phyloP scores from a whole-genome alignment of 1,284 basidiomycete species.

The Neotropicomus parvogracilis region DNA sequence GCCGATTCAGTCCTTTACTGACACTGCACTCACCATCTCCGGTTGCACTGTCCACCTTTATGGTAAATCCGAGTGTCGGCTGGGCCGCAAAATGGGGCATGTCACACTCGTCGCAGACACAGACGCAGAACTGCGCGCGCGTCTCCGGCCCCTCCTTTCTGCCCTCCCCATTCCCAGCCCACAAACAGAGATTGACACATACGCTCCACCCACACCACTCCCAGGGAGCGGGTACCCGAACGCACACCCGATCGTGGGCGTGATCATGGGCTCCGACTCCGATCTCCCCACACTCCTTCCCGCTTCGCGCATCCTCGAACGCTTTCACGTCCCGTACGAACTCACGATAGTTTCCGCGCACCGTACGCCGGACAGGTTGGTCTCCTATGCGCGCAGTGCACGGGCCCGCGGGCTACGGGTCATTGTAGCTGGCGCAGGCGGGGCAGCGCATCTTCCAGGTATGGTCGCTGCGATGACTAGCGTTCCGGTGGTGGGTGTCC shows the following conservation, averaged over 20 bases:
- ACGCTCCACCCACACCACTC: conserved; percentile 47
- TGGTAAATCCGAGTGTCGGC: conserved; percentile 87
- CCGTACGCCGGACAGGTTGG: conserved; percentile 86
- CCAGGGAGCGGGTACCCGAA: conserved; percentile 57
- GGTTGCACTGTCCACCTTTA: conserved; percentile 90
- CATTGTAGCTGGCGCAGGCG: conserved; percentile 95
- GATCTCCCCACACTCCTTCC: conserved; percentile 92
- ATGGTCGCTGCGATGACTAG: conserved; percentile 97
- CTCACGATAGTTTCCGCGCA: conserved; percentile 96
- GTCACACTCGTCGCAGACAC: conserved; percentile 85
- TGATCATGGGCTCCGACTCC: conserved; percentile 99
- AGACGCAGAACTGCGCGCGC: conserved; percentile 71
- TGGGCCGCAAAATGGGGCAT: conserved; percentile 97
- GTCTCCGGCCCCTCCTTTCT: conserved; percentile 70
- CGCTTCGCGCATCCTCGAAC: conserved; percentile 81
- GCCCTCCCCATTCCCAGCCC: conserved; percentile 55
- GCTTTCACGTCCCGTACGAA: conserved; percentile 86
- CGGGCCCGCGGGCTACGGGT: conserved; percentile 70
- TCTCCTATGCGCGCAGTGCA: conserved; percentile 80
- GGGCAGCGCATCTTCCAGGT: conserved; percentile 95
- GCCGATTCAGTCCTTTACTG: conserved; percentile 53
- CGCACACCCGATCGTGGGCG: conserved; percentile 78
- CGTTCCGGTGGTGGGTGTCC: conserved; percentile 94
- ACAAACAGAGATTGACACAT: conserved; percentile 48
- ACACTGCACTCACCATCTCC: conserved; percentile 58